phyloP scores from a whole-genome alignment of 2,329 filamentous ascomycete species.

The Claviceps sorghi region DNA sequence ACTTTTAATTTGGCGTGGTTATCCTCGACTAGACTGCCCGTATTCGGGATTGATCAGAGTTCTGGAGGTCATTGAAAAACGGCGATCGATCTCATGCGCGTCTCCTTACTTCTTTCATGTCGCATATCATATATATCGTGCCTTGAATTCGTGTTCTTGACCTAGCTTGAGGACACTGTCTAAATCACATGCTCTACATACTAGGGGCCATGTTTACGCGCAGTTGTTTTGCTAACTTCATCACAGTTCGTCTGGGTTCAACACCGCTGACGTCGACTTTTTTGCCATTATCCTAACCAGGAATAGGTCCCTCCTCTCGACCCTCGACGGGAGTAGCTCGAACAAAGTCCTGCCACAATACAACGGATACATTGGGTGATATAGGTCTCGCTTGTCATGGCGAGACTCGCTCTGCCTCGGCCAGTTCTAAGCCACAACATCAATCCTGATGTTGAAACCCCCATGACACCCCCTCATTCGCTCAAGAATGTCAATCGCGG shows the following conservation, averaged over 20 bases:
- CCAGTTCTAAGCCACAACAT: constrained; percentile 31
- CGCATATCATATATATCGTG: background rate
- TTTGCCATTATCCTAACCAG: background rate
- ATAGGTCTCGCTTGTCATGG: constrained; percentile 24
- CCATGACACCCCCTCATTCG: constrained; percentile 26
- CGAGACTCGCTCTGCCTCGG: constrained; percentile 38
- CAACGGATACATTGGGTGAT: background rate
- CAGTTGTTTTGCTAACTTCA: background rate
- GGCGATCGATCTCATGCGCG: background rate
- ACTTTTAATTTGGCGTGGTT: background rate
- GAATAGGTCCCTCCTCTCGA: background rate
- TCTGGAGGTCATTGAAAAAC: background rate
- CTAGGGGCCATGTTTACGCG: background rate
- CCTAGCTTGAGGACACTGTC: background rate
- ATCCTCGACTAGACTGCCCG: background rate
- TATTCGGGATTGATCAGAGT: background rate
- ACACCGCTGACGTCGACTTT: background rate
- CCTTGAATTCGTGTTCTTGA: background rate
- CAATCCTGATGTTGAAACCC: constrained; percentile 24
- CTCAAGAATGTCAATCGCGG: constrained; percentile 18
- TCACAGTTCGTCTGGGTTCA: background rate
- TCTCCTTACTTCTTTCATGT: background rate
- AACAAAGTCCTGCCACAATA: background rate
- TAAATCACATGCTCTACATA: background rate
- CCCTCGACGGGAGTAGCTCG: background rate